Evolutionary conservation across 306 rosid genomes (phyloP).

Genomic region (Astragalus glycyphyllos): DNA sequence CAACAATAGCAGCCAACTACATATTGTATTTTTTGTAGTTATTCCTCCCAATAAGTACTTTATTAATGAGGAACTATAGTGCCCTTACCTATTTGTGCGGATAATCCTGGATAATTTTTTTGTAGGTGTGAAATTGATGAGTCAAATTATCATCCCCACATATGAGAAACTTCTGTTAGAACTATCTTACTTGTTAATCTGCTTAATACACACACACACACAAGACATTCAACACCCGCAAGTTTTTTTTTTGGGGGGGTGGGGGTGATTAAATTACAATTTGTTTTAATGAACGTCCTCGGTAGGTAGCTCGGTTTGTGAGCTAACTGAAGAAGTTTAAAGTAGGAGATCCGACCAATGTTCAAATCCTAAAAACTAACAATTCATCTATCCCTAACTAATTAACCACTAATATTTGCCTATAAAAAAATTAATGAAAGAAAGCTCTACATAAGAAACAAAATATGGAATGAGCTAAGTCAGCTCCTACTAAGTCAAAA

Average conservation of each 20-base stretch:
- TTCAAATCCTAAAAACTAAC: no score
- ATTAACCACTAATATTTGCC: no score
- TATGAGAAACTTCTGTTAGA: background rate
- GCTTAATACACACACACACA: background rate
- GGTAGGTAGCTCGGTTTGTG: no score
- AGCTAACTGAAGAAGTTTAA: no score
- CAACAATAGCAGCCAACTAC: background rate
- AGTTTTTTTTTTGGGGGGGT: background rate
- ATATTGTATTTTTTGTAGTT: background rate
- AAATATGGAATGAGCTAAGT: background rate
- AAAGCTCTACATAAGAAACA: background rate
- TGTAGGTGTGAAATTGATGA: no score
- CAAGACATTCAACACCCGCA: conserved; percentile 1
- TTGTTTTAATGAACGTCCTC: background rate
- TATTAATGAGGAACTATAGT: no score
- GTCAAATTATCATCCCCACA: no score
- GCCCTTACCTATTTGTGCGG: no score
- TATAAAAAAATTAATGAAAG: no score
- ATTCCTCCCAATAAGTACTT: background rate
- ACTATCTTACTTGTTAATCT: background rate
- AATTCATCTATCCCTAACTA: no score
- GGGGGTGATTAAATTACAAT: background rate
- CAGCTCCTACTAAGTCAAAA: background rate
- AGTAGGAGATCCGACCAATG: no score
- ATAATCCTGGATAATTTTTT: no score